Evolutionary conservation across 371 early-diverging fungal species (phyloP), one percentile per base, ranked within the genome.

Genomic region (Apophysomyces elegans): DNA sequence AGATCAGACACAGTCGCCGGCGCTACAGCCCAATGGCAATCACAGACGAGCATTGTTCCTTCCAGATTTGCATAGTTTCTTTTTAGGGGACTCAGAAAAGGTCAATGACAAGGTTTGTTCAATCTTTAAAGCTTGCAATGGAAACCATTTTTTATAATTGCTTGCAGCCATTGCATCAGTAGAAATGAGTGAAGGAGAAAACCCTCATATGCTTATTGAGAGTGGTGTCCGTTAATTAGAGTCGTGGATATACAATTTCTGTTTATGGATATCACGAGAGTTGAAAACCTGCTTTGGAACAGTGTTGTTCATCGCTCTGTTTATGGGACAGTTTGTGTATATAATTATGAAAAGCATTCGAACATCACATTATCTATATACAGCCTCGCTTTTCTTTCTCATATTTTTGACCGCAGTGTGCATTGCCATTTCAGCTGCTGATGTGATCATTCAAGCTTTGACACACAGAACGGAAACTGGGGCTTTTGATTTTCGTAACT

Each of bases 361-460:
- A 56, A 37, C 56, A 36, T 46, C 75, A 7, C 73, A 73, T 43
- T 70, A 61, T 54, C 61, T 80, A 8, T 79, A 78, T 59, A 77
- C 76, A 37, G 72, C 75, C 7, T 82, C 80, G 5, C 61, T 83
- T 5, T 76, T 76, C 37, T 62, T 75, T 59, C 63, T 76, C 26
- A 69, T 77, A 47, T 37, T 77, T 13, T 50, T 79, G 12, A 79
- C 75, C 45, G 84, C 81, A 7, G 70, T 84, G 21, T 86, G 86
- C 66, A 73, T 87, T 56, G 82, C 84, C n/a, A 76, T 86, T 7
- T 86, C 86, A 36, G 88, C 85, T 39, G 84, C 81, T 32, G 88
- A 87, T 77, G 84, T 87, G 36, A 81, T 85, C 58, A 83, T 87
- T 62, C 88, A 87, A 72, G 80, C 86, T 35, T 65, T 87, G 18